Conservation (phyloP, 2,329 filamentous ascomycete genomes). For the Alternaria gaisen region DNA sequence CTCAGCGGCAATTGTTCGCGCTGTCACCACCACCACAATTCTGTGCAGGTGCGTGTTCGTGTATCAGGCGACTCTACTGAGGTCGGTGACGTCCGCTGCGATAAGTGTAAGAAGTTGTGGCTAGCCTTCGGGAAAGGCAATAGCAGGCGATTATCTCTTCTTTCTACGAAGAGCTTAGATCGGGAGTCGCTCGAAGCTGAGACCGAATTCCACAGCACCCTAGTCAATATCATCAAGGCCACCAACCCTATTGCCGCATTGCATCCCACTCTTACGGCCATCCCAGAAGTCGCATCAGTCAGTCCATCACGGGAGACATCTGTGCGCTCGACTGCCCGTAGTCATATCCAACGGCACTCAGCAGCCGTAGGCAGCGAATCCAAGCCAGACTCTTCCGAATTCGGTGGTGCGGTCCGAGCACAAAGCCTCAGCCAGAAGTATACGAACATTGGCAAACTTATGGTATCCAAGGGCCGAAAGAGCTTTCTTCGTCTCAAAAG, state of each 20-base stretch:
- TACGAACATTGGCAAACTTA: neutral
- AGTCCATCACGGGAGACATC: conserved; percentile 22
- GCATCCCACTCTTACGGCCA: conserved; percentile 24
- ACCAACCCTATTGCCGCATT: conserved; percentile 27
- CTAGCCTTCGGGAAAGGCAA: conserved; percentile 36
- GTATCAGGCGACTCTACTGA: conserved; percentile 20
- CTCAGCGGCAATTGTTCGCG: conserved; percentile 41
- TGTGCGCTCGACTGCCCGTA: conserved; percentile 3
- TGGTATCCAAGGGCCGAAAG: neutral
- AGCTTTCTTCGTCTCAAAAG: neutral
- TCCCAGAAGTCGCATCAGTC: conserved; percentile 25
- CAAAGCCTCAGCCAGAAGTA: neutral
- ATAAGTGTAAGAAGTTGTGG: conserved; percentile 36
- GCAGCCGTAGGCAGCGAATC: neutral
- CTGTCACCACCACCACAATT: conserved; percentile 40
- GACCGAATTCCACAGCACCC: conserved; percentile 22
- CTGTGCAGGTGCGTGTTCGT: conserved; percentile 30
- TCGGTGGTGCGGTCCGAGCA: neutral
- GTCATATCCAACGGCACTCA: neutral
- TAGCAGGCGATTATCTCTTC: conserved; percentile 35
- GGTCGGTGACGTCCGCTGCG: conserved; percentile 32
- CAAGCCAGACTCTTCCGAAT: neutral
- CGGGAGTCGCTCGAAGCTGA: conserved; percentile 27
- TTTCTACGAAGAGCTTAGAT: conserved; percentile 32
- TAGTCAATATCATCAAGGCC: conserved; percentile 34